Evolutionary conservation across 2,329 filamentous ascomycete species (phyloP).

Genomic region (Coniochaeta prunicola): DNA sequence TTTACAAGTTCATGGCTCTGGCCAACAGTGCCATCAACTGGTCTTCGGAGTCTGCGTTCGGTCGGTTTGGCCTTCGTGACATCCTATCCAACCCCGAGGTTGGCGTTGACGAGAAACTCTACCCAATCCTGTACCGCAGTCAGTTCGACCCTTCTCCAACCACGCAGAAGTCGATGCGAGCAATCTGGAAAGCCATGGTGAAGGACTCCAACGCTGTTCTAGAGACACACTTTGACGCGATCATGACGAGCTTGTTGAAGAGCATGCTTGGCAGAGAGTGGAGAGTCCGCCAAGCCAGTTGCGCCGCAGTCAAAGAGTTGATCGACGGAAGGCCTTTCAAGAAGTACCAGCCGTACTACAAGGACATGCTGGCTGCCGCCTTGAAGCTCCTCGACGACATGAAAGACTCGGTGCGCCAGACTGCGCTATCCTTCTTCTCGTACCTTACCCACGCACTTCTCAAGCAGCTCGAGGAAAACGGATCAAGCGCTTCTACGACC

Average conservation of each 20-base stretch:
- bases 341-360: constrained; percentile 77
- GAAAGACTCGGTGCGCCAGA: constrained; percentile 78
- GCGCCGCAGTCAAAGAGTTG: constrained; percentile 80
- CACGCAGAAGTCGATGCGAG: constrained; percentile 91
- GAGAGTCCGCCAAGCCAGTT: constrained; percentile 88
- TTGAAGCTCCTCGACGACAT: constrained; percentile 95
- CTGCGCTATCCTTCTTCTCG: constrained; percentile 76
- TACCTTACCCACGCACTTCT: constrained; percentile 79
- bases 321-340: constrained; percentile 70
- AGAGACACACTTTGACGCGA: constrained; percentile 76
- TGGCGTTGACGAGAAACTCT: constrained; percentile 90
- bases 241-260: constrained; percentile 79
- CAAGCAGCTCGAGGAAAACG: constrained; percentile 74
- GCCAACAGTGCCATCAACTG: constrained; percentile 94
- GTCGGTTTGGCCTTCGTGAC: constrained; percentile 83
- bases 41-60: constrained; percentile 95
- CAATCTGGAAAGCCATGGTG: constrained; percentile 95
- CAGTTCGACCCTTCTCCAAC: constrained; percentile 92
- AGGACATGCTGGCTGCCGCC: constrained; percentile 75
- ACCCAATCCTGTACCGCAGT: constrained; percentile 91
- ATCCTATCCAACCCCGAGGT: constrained; percentile 83
- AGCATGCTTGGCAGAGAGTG: constrained; percentile 88
- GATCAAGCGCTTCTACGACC: constrained; percentile 60
- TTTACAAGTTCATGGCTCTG: constrained; percentile 97
- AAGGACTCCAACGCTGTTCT: constrained; percentile 76